phyloP scores from a whole-genome alignment of 352 stramenopile genomes.

The Phytophthora sojae region DNA sequence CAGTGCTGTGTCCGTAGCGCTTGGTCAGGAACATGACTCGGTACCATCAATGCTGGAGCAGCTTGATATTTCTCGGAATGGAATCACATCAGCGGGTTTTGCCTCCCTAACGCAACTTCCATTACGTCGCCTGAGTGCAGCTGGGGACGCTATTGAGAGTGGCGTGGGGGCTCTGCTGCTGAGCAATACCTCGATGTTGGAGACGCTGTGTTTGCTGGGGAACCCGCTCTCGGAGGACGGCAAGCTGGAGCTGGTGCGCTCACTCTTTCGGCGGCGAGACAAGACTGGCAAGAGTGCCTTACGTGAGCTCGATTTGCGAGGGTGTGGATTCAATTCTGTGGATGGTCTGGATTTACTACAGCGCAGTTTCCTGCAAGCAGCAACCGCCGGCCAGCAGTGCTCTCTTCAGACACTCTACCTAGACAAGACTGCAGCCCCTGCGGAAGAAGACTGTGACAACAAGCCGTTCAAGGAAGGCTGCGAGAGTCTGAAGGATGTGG shows the following conservation, averaged over 20 bases:
- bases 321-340: conserved; percentile 39
- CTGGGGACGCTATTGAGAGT: conserved; percentile 47
- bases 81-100: conserved; percentile 48
- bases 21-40: conserved; percentile 3
- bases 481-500: conserved; percentile 16
- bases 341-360: conserved; percentile 26
- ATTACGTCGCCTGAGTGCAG: conserved; percentile 29
- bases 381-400: conserved; percentile 33
- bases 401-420: conserved; percentile 26
- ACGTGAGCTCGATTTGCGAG: conserved; percentile 40
- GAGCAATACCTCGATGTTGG: conserved; percentile 31
- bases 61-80: conserved; percentile 57
- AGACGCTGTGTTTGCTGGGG: conserved; percentile 36
- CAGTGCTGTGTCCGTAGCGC: conserved; percentile 1
- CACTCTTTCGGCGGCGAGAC: conserved; percentile 36
- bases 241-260: conserved; percentile 43
- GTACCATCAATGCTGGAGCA: conserved; percentile 37
- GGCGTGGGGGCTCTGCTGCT: conserved; percentile 37
- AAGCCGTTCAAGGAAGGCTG: conserved; percentile 16
- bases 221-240: conserved; percentile 51
- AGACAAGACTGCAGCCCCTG: conserved; percentile 3
- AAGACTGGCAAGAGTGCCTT: conserved; percentile 35
- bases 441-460: conserved; percentile 6
- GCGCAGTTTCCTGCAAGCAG: conserved; percentile 35
- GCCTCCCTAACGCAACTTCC: conserved; percentile 34